Conservation (phyloP, 83 land plant genomes). For the Picea abies region DNA sequence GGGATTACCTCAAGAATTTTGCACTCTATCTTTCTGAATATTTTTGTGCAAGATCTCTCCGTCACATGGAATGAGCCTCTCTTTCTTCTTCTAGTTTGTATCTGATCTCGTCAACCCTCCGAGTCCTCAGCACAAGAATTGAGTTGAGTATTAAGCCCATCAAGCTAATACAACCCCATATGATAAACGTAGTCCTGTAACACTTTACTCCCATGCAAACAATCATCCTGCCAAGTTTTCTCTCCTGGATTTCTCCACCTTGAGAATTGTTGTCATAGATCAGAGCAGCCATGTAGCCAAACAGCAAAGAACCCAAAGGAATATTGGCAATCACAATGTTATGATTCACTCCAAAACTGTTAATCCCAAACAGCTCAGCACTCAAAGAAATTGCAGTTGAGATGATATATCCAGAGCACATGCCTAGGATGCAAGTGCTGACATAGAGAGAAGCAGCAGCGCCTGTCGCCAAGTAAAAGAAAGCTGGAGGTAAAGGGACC, state of each 20-base stretch:
- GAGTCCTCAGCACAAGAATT: conserved; percentile 30
- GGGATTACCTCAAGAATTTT: no score
- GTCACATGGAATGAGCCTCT: neutral
- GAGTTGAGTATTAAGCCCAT: conserved; percentile 40
- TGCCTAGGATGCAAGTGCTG: conserved; percentile 56
- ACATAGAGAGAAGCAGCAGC: conserved; percentile 32
- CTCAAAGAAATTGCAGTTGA: conserved; percentile 46
- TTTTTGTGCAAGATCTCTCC: no score
- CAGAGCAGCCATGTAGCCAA: conserved; percentile 54
- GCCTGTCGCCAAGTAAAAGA: conserved; percentile 39
- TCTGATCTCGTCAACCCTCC: conserved; percentile 19
- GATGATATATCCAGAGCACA: conserved; percentile 60
- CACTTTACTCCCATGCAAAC: conserved; percentile 49
- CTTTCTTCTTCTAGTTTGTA: neutral
- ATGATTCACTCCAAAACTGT: conserved; percentile 63
- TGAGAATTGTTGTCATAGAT: conserved; percentile 29
- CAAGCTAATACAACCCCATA: conserved; percentile 46
- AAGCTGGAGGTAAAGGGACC: conserved; percentile 41
- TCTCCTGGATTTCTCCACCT: neutral
- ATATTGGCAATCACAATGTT: conserved; percentile 61
- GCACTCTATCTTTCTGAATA: no score
- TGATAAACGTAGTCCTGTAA: conserved; percentile 38
- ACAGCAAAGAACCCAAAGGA: conserved; percentile 63
- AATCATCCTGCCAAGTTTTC: neutral
- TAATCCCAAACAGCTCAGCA: conserved; percentile 60